These are phyloP conservation scores for Boletus tomentosulus DNA, from an alignment of 768 basidiomycete species.

Conservation along the genomic window DNA sequence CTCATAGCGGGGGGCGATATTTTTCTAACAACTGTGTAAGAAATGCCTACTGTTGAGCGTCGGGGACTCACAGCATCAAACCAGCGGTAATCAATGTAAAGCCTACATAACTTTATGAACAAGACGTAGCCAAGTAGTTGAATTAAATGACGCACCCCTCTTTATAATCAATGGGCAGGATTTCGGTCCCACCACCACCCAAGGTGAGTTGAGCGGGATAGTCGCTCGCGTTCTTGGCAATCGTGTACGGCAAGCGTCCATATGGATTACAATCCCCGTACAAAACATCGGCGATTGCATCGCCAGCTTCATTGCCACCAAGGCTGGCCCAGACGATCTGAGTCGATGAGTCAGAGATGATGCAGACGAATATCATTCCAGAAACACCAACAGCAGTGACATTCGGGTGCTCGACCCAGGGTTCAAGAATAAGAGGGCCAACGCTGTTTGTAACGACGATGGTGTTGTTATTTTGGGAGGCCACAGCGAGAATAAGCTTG, in stretches of 20 bases:
- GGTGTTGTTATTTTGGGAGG: constrained; percentile 68
- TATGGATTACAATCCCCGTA: constrained; percentile 76
- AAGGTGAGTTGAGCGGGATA: constrained; percentile 42
- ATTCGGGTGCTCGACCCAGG: constrained; percentile 75
- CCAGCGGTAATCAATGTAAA: constrained; percentile 69
- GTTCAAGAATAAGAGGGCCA: constrained; percentile 63
- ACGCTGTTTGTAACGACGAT: constrained; percentile 79
- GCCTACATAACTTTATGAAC: constrained; percentile 23
- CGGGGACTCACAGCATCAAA: constrained; percentile 57
- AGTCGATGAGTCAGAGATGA: constrained; percentile 16
- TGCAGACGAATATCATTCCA: constrained; percentile 16
- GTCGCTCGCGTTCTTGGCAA: constrained; percentile 55
- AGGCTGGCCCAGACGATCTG: constrained; percentile 48
- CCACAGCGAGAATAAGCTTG: constrained; percentile 49
- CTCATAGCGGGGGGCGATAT: constrained; percentile 76
- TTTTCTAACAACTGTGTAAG: constrained; percentile 36
- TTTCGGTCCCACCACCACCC: constrained; percentile 25
- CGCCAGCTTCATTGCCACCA: constrained; percentile 75
- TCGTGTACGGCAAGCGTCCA: constrained; percentile 68
- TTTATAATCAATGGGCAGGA: constrained; percentile 54
- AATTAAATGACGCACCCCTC: constrained; percentile 37
- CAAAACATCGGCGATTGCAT: constrained; percentile 70
- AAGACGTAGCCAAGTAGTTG: neutral
- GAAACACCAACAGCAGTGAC: constrained; percentile 53
- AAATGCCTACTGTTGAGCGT: neutral